Evolutionary conservation across 2,329 filamentous ascomycete genomes (phyloP), one percentile per base, ranked within the genome.

Genomic region (Cadophora gregata): DNA sequence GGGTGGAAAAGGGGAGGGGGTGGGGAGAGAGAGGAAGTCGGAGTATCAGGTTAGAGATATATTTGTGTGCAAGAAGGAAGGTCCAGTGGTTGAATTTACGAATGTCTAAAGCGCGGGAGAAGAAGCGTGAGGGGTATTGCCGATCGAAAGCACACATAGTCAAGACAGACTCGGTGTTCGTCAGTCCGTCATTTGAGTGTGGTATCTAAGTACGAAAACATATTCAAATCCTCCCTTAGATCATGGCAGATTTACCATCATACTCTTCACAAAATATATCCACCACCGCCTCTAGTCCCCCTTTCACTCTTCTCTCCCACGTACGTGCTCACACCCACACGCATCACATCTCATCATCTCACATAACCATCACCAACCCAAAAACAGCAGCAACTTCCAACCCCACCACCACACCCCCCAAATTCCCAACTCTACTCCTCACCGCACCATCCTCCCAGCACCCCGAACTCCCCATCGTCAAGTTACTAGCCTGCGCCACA

Each of bases 21-120:
- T 50, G 29, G 58, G 63, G 10, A 31, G 16, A 16, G 56, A 55
- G 29, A 42, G 48, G 25, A 47, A 9, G 47, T 45, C 36, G 1
- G 63, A 65, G 47, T 65, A 55, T 31, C 27, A 48, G 47, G 27
- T 61, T 38, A n/a, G 27, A 24, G 63, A 65, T 31, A 48, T 29
- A 33, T 59, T 61, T 33, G 25, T 59, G 12, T 60, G 56, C 56
- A 25, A 50, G 16, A 59, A 65, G 56, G 47, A 61, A 25, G 63
- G 56, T 16, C 63, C 63, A 19, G 33, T 58, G 61, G 50, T 58
- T 58, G 21, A 53, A 24, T 63, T 63, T 16, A 63, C 25, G 29
- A 47, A 21, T 21, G 42, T 47, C 16, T 45, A 9, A 45, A 45
- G 4, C 21, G 42, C 4, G 42, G 42, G n/a, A 3, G 42, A 21